Evolutionary conservation across 176 grass and related monocot genomes (phyloP).

Genomic region (Carex kokanica): DNA sequence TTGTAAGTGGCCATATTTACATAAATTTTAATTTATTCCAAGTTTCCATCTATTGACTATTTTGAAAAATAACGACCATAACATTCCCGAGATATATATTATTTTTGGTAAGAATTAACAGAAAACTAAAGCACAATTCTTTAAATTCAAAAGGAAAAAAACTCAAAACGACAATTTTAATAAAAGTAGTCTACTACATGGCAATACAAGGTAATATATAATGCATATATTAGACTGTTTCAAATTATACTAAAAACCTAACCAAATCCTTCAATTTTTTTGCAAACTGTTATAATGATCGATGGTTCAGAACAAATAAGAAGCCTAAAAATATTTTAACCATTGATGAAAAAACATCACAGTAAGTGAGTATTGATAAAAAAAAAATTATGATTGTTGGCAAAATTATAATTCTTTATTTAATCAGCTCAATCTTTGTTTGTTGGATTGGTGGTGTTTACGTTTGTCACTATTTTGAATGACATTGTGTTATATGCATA

Average conservation of each 20-base stretch:
- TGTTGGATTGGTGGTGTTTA: neutral
- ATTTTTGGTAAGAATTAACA: neutral
- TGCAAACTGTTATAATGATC: neutral
- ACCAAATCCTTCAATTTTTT: neutral
- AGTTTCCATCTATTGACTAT: neutral
- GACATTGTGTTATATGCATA: neutral
- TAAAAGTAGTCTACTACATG: neutral
- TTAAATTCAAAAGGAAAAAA: neutral
- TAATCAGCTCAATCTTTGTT: neutral
- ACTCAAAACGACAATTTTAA: neutral
- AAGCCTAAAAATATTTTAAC: neutral
- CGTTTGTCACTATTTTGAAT: neutral
- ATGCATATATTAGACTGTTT: neutral
- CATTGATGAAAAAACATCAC: neutral
- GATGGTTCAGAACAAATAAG: neutral
- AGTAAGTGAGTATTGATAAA: neutral
- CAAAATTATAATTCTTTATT: neutral
- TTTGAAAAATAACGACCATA: neutral
- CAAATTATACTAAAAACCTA: neutral
- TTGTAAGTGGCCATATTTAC: slow-evolving; percentile 21
- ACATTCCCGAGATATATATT: neutral
- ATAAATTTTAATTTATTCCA: neutral
- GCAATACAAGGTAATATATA: neutral
- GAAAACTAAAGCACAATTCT: neutral
- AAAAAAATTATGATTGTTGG: neutral